Base-by-base conservation (phyloP, 345 rosid species). In the Euclidium syriacum region DNA sequence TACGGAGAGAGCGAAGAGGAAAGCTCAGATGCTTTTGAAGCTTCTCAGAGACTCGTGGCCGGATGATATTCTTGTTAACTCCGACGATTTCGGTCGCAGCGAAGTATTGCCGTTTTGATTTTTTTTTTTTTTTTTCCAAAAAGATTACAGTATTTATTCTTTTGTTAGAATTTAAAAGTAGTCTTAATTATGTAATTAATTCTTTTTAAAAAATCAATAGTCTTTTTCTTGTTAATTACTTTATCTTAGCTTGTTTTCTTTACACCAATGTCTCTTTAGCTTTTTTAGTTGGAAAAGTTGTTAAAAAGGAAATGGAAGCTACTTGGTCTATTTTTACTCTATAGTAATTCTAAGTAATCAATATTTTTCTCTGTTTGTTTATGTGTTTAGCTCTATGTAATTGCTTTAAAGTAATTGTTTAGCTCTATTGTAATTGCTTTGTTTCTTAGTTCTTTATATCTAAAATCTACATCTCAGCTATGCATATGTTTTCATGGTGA, bases 1-100 rank as follows among this genome's bases (percentile, higher is more conserved):
- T 71, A 94, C 97, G 79, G 97, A 84, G 36, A 75, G 99, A 27
- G 99, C 99, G 1, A 94, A 94, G 82, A 74, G 97, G 73, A 94
- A 94, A 78, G 96, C 99, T 6, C 99, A 94, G 80, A 64, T 80
- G 85, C 52, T 94, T 73, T 70, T 94, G 66, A 94, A 94, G 76
- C 71, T 85, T 65, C 75, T 94, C 2, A 74, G 96, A 67, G 88
- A 90, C 46, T 80, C 84, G 4, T 94, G 99, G 99, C 96, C 96
- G 4, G 85, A 73, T 10, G 82, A 83, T 33, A 76, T 84, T 2
- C 53, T 46, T 12, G 85, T 73, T 6, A 70, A 79, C 68, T 85
- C 95, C 26, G 83, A 92, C 52, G 90, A 85, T 44, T 88, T 75
- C 43, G 84, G 50, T 39, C 85, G 84, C 78, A 83, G 84, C 33